Percentiles rank a stretch among this genome's conserved stretches.
phyloP scores from a whole-genome alignment of 148 eudicot species.

The Simmondsia chinensis region DNA sequence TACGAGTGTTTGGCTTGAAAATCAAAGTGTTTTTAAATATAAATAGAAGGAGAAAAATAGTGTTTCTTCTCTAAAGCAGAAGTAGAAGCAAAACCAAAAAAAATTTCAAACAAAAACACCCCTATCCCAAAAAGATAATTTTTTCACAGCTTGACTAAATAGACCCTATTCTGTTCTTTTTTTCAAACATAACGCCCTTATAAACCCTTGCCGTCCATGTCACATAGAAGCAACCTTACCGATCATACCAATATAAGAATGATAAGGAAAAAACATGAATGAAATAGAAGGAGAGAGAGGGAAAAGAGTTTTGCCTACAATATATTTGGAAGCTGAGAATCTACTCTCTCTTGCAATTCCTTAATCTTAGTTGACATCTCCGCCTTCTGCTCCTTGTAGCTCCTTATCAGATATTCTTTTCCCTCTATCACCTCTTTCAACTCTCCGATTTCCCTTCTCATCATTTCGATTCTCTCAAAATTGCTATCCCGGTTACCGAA shows the following conservation, averaged over 20 bases:
- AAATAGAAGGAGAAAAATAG: no score
- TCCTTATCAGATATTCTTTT: conserved; percentile 65
- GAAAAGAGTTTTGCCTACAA: conserved; percentile 30
- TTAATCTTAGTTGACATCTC: conserved; percentile 76
- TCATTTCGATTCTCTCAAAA: conserved; percentile 49
- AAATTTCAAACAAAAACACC: no score
- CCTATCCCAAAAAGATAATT: no score
- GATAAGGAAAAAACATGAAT: neutral
- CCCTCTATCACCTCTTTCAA: conserved; percentile 80
- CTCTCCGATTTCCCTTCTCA: conserved; percentile 69
- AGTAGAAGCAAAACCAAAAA: no score
- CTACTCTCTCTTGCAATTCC: conserved; percentile 82
- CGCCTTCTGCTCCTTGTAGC: conserved; percentile 78
- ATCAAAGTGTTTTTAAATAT: no score
- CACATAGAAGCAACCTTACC: no score
- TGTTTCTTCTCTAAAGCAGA: no score
- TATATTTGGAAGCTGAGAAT: conserved; percentile 83
- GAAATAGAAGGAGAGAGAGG: neutral
- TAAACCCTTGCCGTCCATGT: no score
- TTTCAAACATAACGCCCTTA: no score
- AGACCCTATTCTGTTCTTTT: no score
- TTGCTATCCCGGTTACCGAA: conserved; percentile 34
- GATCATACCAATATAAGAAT: neutral
- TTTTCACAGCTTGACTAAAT: no score
- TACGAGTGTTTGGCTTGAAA: no score